Percentiles rank a stretch among this genome's conserved stretches.
These are phyloP conservation scores for Botrytis porri DNA, from an alignment of 2,329 filamentous ascomycete genomes.

Conservation along the genomic window DNA sequence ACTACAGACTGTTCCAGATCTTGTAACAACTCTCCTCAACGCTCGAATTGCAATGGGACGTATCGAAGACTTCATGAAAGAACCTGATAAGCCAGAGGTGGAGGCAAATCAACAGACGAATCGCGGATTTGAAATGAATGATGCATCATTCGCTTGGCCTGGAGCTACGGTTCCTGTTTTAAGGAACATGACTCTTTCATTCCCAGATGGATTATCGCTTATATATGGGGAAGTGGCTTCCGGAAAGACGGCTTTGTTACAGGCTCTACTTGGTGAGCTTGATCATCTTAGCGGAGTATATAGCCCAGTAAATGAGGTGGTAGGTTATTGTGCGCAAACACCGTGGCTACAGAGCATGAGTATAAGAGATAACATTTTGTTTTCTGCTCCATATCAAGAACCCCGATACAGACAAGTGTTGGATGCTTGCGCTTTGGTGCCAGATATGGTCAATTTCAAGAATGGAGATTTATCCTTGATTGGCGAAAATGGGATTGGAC, in stretches of 20 bases:
- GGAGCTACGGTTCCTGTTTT: conserved; percentile 58
- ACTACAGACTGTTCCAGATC: conserved; percentile 69
- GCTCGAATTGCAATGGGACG: conserved; percentile 78
- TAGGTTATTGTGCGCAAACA: conserved; percentile 63
- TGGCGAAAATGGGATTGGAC: conserved; percentile 59
- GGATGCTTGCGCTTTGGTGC: conserved; percentile 59
- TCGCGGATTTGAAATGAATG: conserved; percentile 48
- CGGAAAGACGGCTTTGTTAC: conserved; percentile 53
- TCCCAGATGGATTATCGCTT: conserved; percentile 56
- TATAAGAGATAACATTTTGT: conserved; percentile 66
- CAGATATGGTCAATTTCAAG: conserved; percentile 61
- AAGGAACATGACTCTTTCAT: conserved; percentile 50
- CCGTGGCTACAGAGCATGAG: conserved; percentile 70
- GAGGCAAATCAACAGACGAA: conserved; percentile 35
- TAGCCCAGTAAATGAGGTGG: conserved; percentile 51
- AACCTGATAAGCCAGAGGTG: conserved; percentile 68
- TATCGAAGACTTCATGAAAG: conserved; percentile 82
- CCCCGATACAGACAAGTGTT: conserved; percentile 65
- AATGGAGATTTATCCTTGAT: conserved; percentile 61
- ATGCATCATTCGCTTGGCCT: conserved; percentile 78
- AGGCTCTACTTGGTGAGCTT: conserved; percentile 37
- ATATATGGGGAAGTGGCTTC: conserved; percentile 62
- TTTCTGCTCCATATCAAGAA: conserved; percentile 66
- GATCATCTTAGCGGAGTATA: conserved; percentile 38
- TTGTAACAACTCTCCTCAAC: conserved; percentile 76